These are phyloP conservation scores for Salix dunnii DNA, from an alignment of 345 rosid genomes.

Conservation along the genomic window DNA sequence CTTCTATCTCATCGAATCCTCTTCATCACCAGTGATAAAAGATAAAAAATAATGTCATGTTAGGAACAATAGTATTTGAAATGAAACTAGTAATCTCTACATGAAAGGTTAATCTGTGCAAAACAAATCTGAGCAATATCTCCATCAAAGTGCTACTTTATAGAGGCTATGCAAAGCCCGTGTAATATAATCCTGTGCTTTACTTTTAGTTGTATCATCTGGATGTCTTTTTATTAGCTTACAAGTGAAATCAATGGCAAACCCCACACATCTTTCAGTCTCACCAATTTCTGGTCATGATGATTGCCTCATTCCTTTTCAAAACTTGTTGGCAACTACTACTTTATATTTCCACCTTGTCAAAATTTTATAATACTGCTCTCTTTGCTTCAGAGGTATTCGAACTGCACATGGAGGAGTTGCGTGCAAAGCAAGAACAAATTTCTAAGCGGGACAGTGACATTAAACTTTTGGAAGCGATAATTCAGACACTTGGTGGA, in stretches of 20 bases:
- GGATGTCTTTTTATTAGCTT: not conserved
- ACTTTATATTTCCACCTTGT: not conserved
- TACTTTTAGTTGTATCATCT: not conserved
- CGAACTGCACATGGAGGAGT: constrained; percentile 87
- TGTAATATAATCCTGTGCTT: not conserved
- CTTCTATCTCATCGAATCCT: not conserved
- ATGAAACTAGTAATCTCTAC: not conserved
- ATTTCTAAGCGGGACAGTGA: constrained; percentile 75
- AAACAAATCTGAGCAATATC: not conserved
- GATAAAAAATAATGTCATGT: not conserved
- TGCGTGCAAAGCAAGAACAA: constrained; percentile 84
- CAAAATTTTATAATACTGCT: not conserved
- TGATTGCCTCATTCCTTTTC: no score
- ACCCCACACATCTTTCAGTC: not conserved
- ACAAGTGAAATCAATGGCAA: not conserved
- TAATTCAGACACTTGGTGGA: constrained; percentile 87
- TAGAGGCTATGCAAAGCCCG: not conserved
- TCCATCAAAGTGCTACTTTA: not conserved
- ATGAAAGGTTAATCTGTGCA: not conserved
- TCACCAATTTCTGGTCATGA: not conserved
- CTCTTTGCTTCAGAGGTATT: constrained; percentile 70
- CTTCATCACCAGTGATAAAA: not conserved
- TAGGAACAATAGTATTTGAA: not conserved
- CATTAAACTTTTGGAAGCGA: constrained; percentile 88
- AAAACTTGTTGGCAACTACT: not conserved